These are phyloP conservation scores for Acanthamoeba culbertsoni DNA, from an alignment of 208 protist genomes.

Conservation along the genomic window DNA sequence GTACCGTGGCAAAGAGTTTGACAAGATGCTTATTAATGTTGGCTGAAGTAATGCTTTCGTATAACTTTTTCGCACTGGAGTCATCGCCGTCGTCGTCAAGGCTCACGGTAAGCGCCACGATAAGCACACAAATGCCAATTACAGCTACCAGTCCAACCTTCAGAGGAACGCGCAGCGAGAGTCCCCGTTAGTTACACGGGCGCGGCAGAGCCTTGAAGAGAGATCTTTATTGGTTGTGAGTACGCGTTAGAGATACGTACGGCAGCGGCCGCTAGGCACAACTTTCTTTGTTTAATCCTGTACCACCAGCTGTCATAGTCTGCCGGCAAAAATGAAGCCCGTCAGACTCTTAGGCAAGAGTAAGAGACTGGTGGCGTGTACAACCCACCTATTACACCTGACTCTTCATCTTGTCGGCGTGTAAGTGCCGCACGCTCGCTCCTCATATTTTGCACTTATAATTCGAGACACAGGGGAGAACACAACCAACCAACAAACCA, in stretches of 20 bases:
- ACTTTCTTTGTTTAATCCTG: not conserved
- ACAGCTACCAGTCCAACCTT: not conserved
- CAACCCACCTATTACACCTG: too few species aligned
- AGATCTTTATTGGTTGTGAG: too few species aligned
- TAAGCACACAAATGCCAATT: not conserved
- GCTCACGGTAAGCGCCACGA: not conserved
- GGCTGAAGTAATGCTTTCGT: not conserved
- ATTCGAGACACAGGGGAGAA: too few species aligned
- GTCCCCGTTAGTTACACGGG: too few species aligned
- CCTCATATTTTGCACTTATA: not conserved
- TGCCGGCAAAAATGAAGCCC: too few species aligned
- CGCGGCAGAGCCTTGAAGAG: not conserved
- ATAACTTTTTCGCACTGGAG: not conserved
- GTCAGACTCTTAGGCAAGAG: too few species aligned
- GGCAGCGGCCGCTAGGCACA: not conserved
- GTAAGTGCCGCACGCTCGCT: not conserved
- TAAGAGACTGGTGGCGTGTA: too few species aligned
- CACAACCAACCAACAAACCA: too few species aligned
- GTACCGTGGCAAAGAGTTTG: not conserved
- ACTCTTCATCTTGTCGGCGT: not conserved
- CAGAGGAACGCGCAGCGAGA: too few species aligned
- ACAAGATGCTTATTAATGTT: not conserved
- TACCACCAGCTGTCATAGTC: not conserved
- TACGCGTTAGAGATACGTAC: too few species aligned
- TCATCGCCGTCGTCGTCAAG: not conserved